Evolutionary conservation across 129 eudicot species (phyloP).

Genomic region (Saposhnikovia divaricata): DNA sequence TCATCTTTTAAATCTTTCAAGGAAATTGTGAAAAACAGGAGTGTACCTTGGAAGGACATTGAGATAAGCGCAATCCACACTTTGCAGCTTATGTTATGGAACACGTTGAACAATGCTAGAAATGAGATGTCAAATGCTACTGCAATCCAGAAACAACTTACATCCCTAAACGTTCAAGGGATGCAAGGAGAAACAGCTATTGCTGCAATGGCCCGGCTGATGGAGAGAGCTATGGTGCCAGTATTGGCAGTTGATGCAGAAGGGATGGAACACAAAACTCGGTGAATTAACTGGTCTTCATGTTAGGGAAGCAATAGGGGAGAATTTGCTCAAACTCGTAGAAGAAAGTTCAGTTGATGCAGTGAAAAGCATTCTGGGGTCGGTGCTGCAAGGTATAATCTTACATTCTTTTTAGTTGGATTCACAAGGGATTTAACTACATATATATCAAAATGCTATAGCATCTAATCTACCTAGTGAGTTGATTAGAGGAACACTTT

Average conservation of each 20-base stretch:
- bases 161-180: not conserved
- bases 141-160: conserved; percentile 47
- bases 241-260: not conserved
- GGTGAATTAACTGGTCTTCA: not conserved
- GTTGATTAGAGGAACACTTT: too few relatives aligned
- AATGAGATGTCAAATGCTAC: conserved; percentile 7
- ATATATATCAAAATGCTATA: too few relatives aligned
- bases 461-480: too few relatives aligned
- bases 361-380: not conserved
- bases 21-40: conserved; percentile 76
- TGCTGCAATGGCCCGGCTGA: not conserved
- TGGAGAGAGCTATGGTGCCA: not conserved
- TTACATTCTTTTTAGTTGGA: not conserved
- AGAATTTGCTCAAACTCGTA: not conserved
- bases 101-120: conserved; percentile 24
- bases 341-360: not conserved
- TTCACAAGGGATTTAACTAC: too few relatives aligned
- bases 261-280: not conserved
- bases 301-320: not conserved
- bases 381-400: not conserved
- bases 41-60: conserved; percentile 80
- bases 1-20: conserved; percentile 86
- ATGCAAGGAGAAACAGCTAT: not conserved
- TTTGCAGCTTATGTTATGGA: conserved; percentile 73
- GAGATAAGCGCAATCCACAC: conserved; percentile 97